Conservation (phyloP, 73 alveolate genomes). For the Symbiodinium pilosum region DNA sequence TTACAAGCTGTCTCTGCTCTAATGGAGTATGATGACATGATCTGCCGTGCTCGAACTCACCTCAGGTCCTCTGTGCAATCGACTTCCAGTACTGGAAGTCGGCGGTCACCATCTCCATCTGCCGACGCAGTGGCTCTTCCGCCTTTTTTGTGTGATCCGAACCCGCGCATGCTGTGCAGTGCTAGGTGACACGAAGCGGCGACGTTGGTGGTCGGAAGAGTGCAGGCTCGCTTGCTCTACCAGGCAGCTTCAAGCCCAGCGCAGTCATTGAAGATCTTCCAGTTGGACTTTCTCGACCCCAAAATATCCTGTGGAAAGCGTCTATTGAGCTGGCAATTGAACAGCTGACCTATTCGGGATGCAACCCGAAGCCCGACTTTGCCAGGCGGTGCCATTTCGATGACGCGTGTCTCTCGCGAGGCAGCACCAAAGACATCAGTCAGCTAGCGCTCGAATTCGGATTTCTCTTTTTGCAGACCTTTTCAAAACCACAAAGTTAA, state of each 20-base stretch:
- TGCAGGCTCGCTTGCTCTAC: not conserved
- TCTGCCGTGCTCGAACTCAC: not conserved
- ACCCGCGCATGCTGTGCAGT: not conserved
- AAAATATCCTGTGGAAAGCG: not conserved
- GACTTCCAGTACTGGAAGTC: conserved; percentile 64
- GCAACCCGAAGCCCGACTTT: no score
- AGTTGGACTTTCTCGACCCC: no score
- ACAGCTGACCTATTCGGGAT: no score
- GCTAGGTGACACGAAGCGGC: not conserved
- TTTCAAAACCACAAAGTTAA: no score
- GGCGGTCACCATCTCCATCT: conserved; percentile 70
- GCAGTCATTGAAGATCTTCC: no score
- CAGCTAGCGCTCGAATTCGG: no score
- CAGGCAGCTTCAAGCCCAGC: no score
- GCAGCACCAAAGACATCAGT: no score
- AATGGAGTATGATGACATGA: not conserved
- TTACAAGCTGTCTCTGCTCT: no score
- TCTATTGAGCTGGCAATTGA: no score
- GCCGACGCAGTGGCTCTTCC: not conserved
- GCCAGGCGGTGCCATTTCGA: not conserved
- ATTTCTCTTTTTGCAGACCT: no score
- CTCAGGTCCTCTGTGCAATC: conserved; percentile 77
- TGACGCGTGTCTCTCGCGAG: conserved; percentile 14
- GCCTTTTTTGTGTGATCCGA: not conserved
- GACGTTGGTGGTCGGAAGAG: not conserved